These are phyloP conservation scores for Phialocephala sp. DNA, from an alignment of 2,329 filamentous ascomycete species.

Conservation along the genomic window DNA sequence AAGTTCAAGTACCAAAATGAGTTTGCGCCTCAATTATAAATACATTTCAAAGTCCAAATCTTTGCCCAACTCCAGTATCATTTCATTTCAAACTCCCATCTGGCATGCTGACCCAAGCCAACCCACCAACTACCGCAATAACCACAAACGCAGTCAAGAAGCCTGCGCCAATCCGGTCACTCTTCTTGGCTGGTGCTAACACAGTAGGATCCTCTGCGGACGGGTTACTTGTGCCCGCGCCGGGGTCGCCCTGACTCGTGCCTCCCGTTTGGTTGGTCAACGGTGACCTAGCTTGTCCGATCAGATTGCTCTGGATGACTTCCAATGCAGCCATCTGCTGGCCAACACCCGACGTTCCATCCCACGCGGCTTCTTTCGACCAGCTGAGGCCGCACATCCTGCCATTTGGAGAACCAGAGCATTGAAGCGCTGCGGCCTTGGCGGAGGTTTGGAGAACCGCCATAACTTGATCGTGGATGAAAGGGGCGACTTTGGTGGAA, in stretches of 20 bases:
- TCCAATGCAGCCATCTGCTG: slow-evolving; percentile 65
- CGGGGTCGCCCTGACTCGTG: slow-evolving; percentile 52
- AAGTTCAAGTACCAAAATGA: too few species aligned
- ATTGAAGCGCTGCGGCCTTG: slow-evolving; percentile 65
- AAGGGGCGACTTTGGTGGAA: slow-evolving; percentile 62
- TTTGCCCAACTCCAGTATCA: neutral
- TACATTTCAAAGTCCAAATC: neutral
- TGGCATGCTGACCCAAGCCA: slow-evolving; percentile 26
- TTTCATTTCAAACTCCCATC: slow-evolving; percentile 16
- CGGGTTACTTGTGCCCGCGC: slow-evolving; percentile 32
- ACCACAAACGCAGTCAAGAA: slow-evolving; percentile 46
- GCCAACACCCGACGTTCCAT: slow-evolving; percentile 54
- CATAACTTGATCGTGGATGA: slow-evolving; percentile 55
- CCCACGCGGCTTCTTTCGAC: slow-evolving; percentile 55
- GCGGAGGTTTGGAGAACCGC: slow-evolving; percentile 58
- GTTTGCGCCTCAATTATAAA: neutral
- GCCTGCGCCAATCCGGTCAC: slow-evolving; percentile 47
- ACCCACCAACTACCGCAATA: slow-evolving; percentile 24
- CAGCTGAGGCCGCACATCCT: slow-evolving; percentile 68
- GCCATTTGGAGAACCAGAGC: slow-evolving; percentile 57
- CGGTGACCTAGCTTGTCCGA: slow-evolving; percentile 42
- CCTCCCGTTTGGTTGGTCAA: slow-evolving; percentile 59
- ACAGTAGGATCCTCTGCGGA: slow-evolving; percentile 35
- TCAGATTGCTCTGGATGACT: slow-evolving; percentile 50
- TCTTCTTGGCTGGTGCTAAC: slow-evolving; percentile 37